Conservation (phyloP, 139 green algal species). For the Medakamo hakoo region DNA sequence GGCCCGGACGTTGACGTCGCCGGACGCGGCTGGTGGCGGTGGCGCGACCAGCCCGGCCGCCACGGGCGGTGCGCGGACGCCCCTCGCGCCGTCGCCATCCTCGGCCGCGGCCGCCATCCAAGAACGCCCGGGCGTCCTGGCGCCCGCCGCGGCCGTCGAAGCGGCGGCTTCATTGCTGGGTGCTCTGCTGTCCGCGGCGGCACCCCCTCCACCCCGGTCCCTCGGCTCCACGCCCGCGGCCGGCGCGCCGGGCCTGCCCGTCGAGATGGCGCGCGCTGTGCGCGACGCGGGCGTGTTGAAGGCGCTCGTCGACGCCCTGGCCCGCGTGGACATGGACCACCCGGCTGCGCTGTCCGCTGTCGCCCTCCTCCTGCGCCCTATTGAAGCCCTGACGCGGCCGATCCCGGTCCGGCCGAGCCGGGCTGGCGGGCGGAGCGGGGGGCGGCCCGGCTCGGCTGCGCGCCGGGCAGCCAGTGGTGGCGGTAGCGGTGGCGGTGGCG, state of each 20-base stretch:
- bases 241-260: constrained; percentile 14
- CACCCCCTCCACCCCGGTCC: neutral
- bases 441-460: neutral
- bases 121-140: constrained; percentile 3
- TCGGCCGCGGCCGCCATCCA: neutral
- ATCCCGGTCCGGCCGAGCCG: constrained; percentile 5
- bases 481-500: neutral
- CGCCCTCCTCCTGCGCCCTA: constrained; percentile 50
- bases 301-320: constrained; percentile 33
- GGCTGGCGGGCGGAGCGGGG: neutral
- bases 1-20: constrained; percentile 27
- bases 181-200: constrained; percentile 24
- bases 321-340: constrained; percentile 46
- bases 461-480: no score
- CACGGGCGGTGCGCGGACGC: no score
- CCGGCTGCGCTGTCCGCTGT: constrained; percentile 30
- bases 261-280: constrained; percentile 62
- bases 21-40: constrained; percentile 2
- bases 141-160: constrained; percentile 6
- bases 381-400: constrained; percentile 67
- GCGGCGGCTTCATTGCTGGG: constrained; percentile 22
- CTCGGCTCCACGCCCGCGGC: neutral
- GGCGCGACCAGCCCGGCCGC: neutral
- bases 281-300: constrained; percentile 45
- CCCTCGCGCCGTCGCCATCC: no score